phyloP scores from a whole-genome alignment of 2,329 filamentous ascomycete genomes.

The Fusarium pseudocircinatum region DNA sequence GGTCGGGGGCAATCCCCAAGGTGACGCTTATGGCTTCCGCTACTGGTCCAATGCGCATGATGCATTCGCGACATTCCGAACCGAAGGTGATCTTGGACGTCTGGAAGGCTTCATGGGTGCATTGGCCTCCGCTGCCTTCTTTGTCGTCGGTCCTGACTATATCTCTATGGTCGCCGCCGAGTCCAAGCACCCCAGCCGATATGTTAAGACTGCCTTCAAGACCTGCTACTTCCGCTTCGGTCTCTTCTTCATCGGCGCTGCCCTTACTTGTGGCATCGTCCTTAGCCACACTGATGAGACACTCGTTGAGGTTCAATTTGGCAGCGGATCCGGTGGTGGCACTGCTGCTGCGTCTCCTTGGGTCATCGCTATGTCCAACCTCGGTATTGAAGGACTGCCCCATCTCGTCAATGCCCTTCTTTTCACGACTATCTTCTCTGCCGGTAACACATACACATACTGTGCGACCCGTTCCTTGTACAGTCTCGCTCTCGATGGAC shows the following conservation, averaged over 20 bases:
- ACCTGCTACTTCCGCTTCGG: slow-evolving; percentile 80
- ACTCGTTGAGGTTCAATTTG: slow-evolving; percentile 12
- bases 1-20: slow-evolving; percentile 32
- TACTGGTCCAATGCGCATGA: slow-evolving; percentile 29
- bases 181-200: slow-evolving; percentile 59
- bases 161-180: slow-evolving; percentile 38
- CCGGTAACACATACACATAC: slow-evolving; percentile 45
- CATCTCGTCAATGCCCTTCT: slow-evolving; percentile 63
- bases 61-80: slow-evolving; percentile 22
- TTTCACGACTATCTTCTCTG: slow-evolving; percentile 56
- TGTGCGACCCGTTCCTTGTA: slow-evolving; percentile 64
- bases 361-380: slow-evolving; percentile 36
- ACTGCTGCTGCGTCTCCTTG: slow-evolving; percentile 32
- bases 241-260: slow-evolving; percentile 73
- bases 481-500: slow-evolving; percentile 63
- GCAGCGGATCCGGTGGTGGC: not conserved
- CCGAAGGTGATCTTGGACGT: slow-evolving; percentile 27
- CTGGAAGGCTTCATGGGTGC: slow-evolving; percentile 33
- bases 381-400: slow-evolving; percentile 55
- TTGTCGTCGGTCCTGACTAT: slow-evolving; percentile 33
- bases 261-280: slow-evolving; percentile 25
- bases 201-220: slow-evolving; percentile 76
- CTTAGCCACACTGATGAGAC: slow-evolving; percentile 15
- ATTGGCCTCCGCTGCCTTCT: slow-evolving; percentile 27
- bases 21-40: slow-evolving; percentile 33